Evolutionary conservation across 139 green algal species (phyloP).

Genomic region (Chlamydomonas sp.): DNA sequence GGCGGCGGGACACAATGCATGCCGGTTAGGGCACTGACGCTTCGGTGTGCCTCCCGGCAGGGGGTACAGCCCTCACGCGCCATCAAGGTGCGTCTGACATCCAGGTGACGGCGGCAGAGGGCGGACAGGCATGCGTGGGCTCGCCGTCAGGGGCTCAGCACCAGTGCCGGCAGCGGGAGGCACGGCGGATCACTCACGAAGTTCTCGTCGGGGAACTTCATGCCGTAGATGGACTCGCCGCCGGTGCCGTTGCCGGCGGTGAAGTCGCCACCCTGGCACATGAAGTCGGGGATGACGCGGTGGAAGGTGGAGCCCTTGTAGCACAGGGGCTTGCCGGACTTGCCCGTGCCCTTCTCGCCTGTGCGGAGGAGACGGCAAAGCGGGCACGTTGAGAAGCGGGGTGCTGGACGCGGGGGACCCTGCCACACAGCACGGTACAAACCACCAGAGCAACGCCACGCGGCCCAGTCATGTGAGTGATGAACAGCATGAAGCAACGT

Average conservation of each 20-base stretch:
- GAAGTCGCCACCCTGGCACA: conserved; percentile 90
- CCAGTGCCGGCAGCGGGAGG: neutral
- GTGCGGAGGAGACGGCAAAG: neutral
- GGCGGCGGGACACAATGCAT: neutral
- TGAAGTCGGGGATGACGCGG: conserved; percentile 76
- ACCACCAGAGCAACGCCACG: too few species aligned
- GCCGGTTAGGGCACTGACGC: too few species aligned
- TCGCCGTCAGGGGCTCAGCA: too few species aligned
- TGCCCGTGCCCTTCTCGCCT: conserved; percentile 87
- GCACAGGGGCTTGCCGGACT: conserved; percentile 87
- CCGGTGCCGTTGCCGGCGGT: conserved; percentile 77
- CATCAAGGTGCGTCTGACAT: too few species aligned
- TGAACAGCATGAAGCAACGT: neutral
- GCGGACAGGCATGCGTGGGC: too few species aligned
- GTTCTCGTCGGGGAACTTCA: conserved; percentile 55
- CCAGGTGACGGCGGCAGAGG: too few species aligned
- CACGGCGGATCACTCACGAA: neutral
- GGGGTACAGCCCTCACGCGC: too few species aligned
- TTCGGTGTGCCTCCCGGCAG: too few species aligned
- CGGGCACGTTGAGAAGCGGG: neutral
- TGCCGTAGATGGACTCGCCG: conserved; percentile 90
- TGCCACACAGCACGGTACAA: too few species aligned
- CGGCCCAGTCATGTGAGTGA: too few species aligned
- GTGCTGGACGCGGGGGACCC: neutral
- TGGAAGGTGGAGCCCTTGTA: conserved; percentile 85